Percentiles rank a stretch among this genome's conserved stretches.
Evolutionary conservation across 2,329 filamentous ascomycete species (phyloP).

Genomic region (Graphilbum fragrans): DNA sequence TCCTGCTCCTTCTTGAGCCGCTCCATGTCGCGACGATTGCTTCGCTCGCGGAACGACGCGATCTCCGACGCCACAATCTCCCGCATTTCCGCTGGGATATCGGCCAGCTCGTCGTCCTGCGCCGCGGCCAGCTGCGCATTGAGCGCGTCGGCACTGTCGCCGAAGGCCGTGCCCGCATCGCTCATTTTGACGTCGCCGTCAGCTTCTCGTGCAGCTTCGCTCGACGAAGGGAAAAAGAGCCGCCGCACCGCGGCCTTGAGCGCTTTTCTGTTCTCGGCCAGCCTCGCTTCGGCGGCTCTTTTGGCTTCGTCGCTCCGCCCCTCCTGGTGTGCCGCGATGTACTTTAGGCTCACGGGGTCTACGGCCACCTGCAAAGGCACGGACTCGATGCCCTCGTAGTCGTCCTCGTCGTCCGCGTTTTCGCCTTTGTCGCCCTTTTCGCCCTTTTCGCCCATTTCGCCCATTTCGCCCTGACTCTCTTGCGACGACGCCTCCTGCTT

Average conservation of each 20-base stretch:
- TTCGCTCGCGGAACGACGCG: slow-evolving; percentile 83
- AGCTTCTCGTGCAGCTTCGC: slow-evolving; percentile 34
- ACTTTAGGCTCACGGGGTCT: slow-evolving; percentile 72
- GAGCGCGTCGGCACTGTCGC: slow-evolving; percentile 67
- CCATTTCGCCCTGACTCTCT: not conserved
- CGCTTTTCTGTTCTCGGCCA: slow-evolving; percentile 56
- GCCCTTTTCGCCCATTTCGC: not conserved
- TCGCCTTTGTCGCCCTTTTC: slow-evolving; percentile 21
- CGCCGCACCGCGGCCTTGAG: slow-evolving; percentile 58
- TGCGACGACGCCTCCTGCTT: slow-evolving; percentile 46
- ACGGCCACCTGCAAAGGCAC: slow-evolving; percentile 60
- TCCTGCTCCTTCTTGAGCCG: slow-evolving; percentile 82
- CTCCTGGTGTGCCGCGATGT: slow-evolving; percentile 71
- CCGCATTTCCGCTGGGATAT: slow-evolving; percentile 92
- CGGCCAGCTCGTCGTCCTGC: slow-evolving; percentile 83
- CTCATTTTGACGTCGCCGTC: slow-evolving; percentile 62
- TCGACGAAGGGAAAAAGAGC: slow-evolving; percentile 53
- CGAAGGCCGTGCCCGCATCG: slow-evolving; percentile 53
- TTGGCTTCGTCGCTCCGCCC: slow-evolving; percentile 50
- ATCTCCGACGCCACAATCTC: slow-evolving; percentile 93
- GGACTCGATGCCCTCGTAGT: slow-evolving; percentile 52
- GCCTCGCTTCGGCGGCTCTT: slow-evolving; percentile 52
- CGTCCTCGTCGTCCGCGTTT: slow-evolving; percentile 24
- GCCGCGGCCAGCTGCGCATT: slow-evolving; percentile 78
- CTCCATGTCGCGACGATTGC: slow-evolving; percentile 78